Evolutionary conservation across 2,329 filamentous ascomycete species (phyloP).

Genomic region (Atkinsonella hypoxylon): DNA sequence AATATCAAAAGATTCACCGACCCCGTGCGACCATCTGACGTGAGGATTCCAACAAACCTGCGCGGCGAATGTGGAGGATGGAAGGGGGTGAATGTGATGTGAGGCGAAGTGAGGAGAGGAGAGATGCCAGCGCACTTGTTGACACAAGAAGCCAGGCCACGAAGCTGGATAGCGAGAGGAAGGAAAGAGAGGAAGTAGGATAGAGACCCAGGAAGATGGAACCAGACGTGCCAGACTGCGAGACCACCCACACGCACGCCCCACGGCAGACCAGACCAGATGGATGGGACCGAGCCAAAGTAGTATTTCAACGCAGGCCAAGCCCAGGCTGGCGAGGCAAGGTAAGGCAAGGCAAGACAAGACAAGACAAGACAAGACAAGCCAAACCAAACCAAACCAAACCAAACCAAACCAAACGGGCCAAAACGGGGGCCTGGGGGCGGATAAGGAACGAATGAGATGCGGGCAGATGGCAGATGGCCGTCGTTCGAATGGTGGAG

Average conservation of each 20-base stretch:
- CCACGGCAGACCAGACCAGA: too few relatives aligned
- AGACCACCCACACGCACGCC: too few relatives aligned
- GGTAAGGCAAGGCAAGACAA: not conserved
- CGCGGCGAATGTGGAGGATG: not conserved
- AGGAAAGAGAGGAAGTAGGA: conserved; percentile 2
- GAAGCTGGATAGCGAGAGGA: not conserved
- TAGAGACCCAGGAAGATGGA: conserved; percentile 1
- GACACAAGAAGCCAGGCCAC: not conserved
- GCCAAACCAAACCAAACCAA: not conserved
- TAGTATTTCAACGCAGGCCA: too few relatives aligned
- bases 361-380: not conserved
- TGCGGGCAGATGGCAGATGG: not conserved
- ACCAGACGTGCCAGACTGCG: too few relatives aligned
- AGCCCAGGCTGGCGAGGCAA: too few relatives aligned
- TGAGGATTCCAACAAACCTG: not conserved
- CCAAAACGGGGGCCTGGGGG: not conserved
- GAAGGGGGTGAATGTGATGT: not conserved
- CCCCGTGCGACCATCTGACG: not conserved
- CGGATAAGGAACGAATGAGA: conserved; percentile 1
- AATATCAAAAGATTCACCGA: not conserved
- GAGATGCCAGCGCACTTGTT: not conserved
- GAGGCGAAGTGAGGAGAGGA: not conserved
- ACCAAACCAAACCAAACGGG: not conserved
- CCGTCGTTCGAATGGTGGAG: not conserved
- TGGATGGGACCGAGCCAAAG: too few relatives aligned